These are phyloP conservation scores for Boletus sensibilis DNA, from an alignment of 768 basidiomycete species.

Conservation along the genomic window DNA sequence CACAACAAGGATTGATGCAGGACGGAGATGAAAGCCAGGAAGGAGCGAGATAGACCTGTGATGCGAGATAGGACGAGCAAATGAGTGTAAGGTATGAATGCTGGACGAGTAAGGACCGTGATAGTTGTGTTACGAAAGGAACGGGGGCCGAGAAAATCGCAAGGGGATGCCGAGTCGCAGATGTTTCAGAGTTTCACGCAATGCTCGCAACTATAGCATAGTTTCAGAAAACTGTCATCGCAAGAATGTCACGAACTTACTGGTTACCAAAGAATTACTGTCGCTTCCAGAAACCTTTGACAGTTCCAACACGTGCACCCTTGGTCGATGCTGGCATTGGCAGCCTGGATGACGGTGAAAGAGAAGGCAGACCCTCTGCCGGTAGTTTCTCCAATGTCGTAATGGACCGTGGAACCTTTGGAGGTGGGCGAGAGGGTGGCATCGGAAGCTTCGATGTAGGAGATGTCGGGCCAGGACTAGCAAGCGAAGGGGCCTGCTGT, in stretches of 20 bases:
- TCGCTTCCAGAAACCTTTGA: conserved; percentile 34
- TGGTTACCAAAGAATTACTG: conserved; percentile 8
- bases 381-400: conserved; percentile 5
- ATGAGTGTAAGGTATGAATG: conserved; percentile 11
- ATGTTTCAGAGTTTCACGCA: conserved; percentile 9
- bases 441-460: conserved; percentile 23
- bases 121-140: not conserved
- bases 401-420: conserved; percentile 11
- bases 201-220: not conserved
- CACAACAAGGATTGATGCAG: conserved; percentile 29
- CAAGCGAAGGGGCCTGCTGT: conserved; percentile 4
- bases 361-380: not conserved
- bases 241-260: conserved; percentile 7
- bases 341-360: conserved; percentile 13
- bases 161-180: not conserved
- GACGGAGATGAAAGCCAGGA: conserved; percentile 19
- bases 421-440: conserved; percentile 13
- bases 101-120: conserved; percentile 19
- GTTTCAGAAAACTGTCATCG: not conserved
- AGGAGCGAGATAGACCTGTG: conserved; percentile 4
- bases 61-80: conserved; percentile 4
- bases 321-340: conserved; percentile 29
- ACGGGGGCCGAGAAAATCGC: not conserved
- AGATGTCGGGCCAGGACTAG: not conserved
- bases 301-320: conserved; percentile 22